These are phyloP conservation scores for Floccularia luteovirens DNA, from an alignment of 768 basidiomycete genomes.

Conservation along the genomic window DNA sequence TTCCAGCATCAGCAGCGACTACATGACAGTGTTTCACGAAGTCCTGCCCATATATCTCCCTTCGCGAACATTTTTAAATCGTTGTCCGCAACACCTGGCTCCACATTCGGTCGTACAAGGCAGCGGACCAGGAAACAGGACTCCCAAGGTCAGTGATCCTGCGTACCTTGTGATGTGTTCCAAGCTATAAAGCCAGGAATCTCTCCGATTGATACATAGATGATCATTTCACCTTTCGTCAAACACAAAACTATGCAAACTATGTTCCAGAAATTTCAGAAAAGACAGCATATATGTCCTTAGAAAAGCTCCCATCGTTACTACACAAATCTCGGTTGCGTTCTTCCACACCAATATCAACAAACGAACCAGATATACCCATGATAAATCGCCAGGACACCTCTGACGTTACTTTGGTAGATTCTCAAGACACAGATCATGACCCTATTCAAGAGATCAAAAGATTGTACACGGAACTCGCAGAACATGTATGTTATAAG, in stretches of 20 bases:
- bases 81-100: neutral
- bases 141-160: neutral
- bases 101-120: neutral
- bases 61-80: neutral
- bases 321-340: too few relatives aligned
- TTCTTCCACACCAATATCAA: too few relatives aligned
- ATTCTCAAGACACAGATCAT: too few relatives aligned
- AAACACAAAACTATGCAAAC: too few relatives aligned
- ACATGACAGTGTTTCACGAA: neutral
- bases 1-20: neutral
- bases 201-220: neutral
- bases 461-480: neutral
- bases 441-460: neutral
- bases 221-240: too few relatives aligned
- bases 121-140: neutral
- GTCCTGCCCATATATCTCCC: neutral
- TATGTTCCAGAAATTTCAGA: too few relatives aligned
- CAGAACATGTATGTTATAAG: neutral
- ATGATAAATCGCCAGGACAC: too few relatives aligned
- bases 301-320: too few relatives aligned
- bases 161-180: neutral
- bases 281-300: too few relatives aligned
- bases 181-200: neutral
- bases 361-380: too few relatives aligned
- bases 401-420: too few relatives aligned